Evolutionary conservation across 768 basidiomycete genomes (phyloP), one percentile per base, ranked within the genome.

Genomic region (Mycena sanguinolenta): DNA sequence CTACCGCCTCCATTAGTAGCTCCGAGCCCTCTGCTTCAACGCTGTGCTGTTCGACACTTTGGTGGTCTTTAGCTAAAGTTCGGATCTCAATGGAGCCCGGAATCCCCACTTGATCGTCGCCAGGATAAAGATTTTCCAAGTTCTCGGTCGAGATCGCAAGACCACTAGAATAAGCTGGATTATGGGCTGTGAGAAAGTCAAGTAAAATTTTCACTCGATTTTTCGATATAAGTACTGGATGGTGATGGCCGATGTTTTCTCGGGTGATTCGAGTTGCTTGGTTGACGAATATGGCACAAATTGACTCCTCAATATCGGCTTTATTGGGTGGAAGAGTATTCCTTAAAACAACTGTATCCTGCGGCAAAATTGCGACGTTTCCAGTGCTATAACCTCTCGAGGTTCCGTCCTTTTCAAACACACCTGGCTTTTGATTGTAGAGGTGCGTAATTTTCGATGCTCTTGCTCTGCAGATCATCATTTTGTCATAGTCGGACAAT

Each of bases 281-380:
- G 8, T 49, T 49, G 16, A 63, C 34, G 16, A 63, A 63, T 19
- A 63, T n/a, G 23, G 61, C 61, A 21, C 61, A 63, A 34, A 63
- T 63, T 19, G 61, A 49, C 7, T 63, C 61, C n/a, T 53, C 7
- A 2, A 63, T 63, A 5, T 63, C 61, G 27, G 6, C 4, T 2
- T 13, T 8, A 7, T 25, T n/a, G 2, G 61, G 61, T 2, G 61
- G 61, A 1, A 63, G 17, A 1, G 38, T 7, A 2, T 16, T 12
- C 0, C 61, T 30, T 1, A 63, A 2, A 27, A 3, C 14, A 3
- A 49, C 23, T 5, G 52, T 32, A 17, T 63, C 61, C 16, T 63
- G 61, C 8, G 61, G 23, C 13, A 63, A 2, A 8, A 63, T 63
- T 6, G 61, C 61, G 1, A 63, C 61, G 14, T 63, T 63, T 17